Percentiles rank a stretch among this genome's conserved stretches.
phyloP scores from a whole-genome alignment of 1,284 basidiomycete genomes.

The Athelia psychrophila region DNA sequence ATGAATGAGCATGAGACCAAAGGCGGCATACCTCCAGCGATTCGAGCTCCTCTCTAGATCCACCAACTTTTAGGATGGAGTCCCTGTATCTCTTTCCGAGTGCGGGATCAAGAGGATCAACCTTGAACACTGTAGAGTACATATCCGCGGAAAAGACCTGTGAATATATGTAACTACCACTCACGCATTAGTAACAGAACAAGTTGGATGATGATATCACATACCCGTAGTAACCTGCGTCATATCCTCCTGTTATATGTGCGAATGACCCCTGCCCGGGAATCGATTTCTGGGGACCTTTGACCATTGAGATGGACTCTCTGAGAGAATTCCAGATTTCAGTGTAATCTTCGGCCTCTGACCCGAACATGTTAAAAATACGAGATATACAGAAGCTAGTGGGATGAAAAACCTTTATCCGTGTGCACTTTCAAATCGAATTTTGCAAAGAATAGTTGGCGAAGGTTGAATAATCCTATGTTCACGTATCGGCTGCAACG shows the following conservation, averaged over 20 bases:
- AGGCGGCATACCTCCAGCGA: slow-evolving; percentile 44
- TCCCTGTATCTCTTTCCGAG: slow-evolving; percentile 51
- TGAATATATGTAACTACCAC: slow-evolving; percentile 59
- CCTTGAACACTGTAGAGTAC: slow-evolving; percentile 79
- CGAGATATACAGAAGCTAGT: not conserved
- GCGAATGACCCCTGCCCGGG: slow-evolving; percentile 72
- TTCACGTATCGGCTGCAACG: slow-evolving; percentile 81
- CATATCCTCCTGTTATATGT: slow-evolving; percentile 74
- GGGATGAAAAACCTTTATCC: slow-evolving; percentile 45
- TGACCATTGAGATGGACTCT: slow-evolving; percentile 65
- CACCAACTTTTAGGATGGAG: slow-evolving; percentile 53
- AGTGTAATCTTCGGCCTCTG: slow-evolving; percentile 67
- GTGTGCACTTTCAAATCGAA: slow-evolving; percentile 79
- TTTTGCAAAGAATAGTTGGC: slow-evolving; percentile 80
- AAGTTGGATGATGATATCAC: slow-evolving; percentile 14
- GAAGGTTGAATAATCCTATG: slow-evolving; percentile 75
- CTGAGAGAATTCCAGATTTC: slow-evolving; percentile 71
- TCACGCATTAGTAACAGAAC: not conserved
- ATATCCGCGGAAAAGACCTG: slow-evolving; percentile 79
- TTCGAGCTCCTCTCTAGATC: slow-evolving; percentile 55
- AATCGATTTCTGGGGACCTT: slow-evolving; percentile 48
- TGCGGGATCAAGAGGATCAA: slow-evolving; percentile 66
- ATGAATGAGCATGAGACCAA: not conserved
- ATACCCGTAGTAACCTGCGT: slow-evolving; percentile 79
- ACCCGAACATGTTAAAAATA: not conserved